Evolutionary conservation across 2,329 filamentous ascomycete genomes (phyloP).

Genomic region (Chrysosporium keratinophilum): DNA sequence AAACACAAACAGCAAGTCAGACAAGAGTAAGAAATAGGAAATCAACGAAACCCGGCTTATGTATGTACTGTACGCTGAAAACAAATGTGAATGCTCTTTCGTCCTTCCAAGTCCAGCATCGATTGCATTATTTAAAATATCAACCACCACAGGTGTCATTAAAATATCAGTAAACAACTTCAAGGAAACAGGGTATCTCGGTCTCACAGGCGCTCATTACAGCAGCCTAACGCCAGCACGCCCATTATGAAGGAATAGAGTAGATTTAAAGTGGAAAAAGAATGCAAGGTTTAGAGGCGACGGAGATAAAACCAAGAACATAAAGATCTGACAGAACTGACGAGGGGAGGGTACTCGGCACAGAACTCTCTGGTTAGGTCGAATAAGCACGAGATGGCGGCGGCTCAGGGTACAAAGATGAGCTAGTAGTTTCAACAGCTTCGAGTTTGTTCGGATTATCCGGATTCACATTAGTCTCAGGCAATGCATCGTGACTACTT

Average conservation of each 20-base stretch:
- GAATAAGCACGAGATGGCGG: slow-evolving; percentile 9
- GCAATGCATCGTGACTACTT: slow-evolving; percentile 22
- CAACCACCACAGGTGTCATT: neutral
- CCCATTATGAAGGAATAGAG: slow-evolving; percentile 10
- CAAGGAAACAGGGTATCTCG: slow-evolving; percentile 9
- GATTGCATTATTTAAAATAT: neutral
- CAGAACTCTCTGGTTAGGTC: neutral
- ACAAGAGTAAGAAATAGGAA: too few relatives aligned
- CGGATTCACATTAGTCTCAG: neutral
- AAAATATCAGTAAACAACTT: neutral
- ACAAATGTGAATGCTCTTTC: neutral
- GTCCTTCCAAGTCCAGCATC: neutral
- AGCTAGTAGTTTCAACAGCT: slow-evolving; percentile 15
- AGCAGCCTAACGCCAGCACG: neutral
- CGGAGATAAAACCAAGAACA: slow-evolving; percentile 4
- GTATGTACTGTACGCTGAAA: neutral
- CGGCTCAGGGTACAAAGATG: slow-evolving; percentile 5
- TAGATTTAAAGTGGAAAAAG: slow-evolving; percentile 5
- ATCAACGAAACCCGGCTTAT: neutral
- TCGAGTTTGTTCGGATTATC: slow-evolving; percentile 17
- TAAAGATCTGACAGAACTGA: neutral
- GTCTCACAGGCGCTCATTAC: slow-evolving; percentile 1
- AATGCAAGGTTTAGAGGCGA: slow-evolving; percentile 16
- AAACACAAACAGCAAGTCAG: too few relatives aligned
- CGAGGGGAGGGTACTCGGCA: neutral